A percentile compares a stretch with the other conserved stretches of the same genome.
phyloP scores from a whole-genome alignment of 2,329 filamentous ascomycete species.

The Aspergillus transmontanensis region DNA sequence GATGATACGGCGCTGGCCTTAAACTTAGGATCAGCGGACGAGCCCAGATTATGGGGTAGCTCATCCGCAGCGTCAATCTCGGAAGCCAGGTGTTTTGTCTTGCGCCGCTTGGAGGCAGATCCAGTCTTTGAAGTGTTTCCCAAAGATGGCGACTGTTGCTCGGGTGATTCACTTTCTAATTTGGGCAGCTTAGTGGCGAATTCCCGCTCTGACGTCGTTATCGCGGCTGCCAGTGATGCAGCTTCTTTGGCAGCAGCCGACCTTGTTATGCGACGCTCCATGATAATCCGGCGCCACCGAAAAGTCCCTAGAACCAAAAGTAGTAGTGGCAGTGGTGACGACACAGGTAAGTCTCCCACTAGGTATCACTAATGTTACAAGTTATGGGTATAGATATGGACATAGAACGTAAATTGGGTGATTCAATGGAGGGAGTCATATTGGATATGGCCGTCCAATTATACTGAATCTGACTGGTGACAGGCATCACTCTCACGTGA shows the following conservation, averaged over 20 bases:
- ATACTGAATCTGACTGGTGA: neutral
- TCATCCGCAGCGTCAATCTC: conserved; percentile 40
- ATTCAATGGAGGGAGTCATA: neutral
- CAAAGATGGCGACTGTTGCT: conserved; percentile 25
- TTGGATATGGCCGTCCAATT: neutral
- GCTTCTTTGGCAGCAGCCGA: conserved; percentile 28
- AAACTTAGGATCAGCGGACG: conserved; percentile 15
- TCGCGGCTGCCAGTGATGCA: conserved; percentile 14
- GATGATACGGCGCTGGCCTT: neutral
- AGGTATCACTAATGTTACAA: neutral
- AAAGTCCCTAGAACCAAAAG: neutral
- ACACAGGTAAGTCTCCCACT: neutral
- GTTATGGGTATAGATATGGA: neutral
- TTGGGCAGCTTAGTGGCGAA: neutral
- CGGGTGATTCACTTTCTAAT: neutral
- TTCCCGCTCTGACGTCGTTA: neutral
- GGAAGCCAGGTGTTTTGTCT: conserved; percentile 10
- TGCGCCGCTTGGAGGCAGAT: conserved; percentile 31
- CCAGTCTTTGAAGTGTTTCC: conserved; percentile 23
- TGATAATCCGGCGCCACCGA: conserved; percentile 1
- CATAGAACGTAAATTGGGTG: neutral
- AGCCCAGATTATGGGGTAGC: conserved; percentile 60
- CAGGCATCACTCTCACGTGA: neutral
- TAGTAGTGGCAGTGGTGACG: neutral
- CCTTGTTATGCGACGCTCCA: conserved; percentile 32